These are phyloP conservation scores for Rhizopus arrhizus DNA, from an alignment of 371 early-diverging fungal genomes.

Conservation along the genomic window DNA sequence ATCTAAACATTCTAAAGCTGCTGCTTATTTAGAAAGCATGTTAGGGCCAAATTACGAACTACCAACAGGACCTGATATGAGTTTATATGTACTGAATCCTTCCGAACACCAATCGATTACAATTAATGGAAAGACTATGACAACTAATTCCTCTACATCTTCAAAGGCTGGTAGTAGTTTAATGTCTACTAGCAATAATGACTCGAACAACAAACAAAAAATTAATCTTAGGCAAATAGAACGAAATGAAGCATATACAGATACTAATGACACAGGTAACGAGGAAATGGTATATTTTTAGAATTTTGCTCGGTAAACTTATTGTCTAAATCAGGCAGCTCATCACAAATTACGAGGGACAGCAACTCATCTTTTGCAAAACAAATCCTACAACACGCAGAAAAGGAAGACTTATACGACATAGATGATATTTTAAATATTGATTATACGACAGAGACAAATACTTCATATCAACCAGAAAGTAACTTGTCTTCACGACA, in stretches of 20 bases:
- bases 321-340: no score
- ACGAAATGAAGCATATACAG: no score
- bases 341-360: no score
- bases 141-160: not conserved
- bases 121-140: constrained; percentile 4
- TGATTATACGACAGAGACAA: not conserved
- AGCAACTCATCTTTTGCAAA: no score
- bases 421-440: no score
- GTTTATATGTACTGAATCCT: constrained; percentile 19
- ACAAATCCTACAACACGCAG: no score
- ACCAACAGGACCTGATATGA: constrained; percentile 12
- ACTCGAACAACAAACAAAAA: not conserved
- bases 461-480: not conserved
- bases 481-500: not conserved
- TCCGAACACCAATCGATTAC: constrained; percentile 14
- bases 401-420: no score
- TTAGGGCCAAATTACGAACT: not conserved
- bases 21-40: constrained; percentile 4
- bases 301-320: no score
- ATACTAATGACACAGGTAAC: no score
- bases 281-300: no score
- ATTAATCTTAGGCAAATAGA: not conserved
- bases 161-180: not conserved
- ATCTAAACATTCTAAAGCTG: not conserved
- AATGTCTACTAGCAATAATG: no score